Conservation (phyloP, 495 filamentous ascomycete genomes). For the Schizothecium vesticola region DNA sequence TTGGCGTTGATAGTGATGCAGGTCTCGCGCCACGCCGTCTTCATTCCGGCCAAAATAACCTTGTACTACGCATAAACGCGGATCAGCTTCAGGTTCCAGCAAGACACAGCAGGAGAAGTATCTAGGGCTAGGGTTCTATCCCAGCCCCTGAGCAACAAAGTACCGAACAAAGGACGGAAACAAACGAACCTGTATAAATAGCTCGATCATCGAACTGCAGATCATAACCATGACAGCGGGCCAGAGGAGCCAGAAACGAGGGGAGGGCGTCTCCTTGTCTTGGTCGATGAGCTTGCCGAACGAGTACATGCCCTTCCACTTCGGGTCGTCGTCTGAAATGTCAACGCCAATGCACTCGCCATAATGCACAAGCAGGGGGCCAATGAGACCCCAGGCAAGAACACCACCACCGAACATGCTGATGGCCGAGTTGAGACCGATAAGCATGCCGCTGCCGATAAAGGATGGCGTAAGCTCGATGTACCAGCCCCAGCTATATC, state of each 20-base stretch:
- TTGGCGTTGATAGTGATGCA: conserved; percentile 38
- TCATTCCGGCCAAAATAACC: conserved; percentile 49
- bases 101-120: too few species aligned
- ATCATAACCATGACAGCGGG: conserved; percentile 64
- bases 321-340: conserved; percentile 35
- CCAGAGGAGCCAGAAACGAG: conserved; percentile 64
- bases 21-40: conserved; percentile 44
- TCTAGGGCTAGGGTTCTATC: neutral
- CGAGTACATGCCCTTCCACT: conserved; percentile 45
- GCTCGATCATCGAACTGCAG: conserved; percentile 56
- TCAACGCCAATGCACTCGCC: conserved; percentile 47
- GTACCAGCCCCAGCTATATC: conserved; percentile 49
- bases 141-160: neutral
- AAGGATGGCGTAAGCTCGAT: conserved; percentile 63
- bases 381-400: conserved; percentile 62
- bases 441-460: conserved; percentile 60
- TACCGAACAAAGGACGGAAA: neutral
- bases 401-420: conserved; percentile 57
- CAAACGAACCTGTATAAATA: neutral
- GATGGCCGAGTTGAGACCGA: conserved; percentile 60
- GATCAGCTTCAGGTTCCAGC: neutral
- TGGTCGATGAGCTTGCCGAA: conserved; percentile 47
- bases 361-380: conserved; percentile 54
- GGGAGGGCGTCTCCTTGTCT: conserved; percentile 44
- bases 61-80: conserved; percentile 52